Percentiles rank a stretch among this genome's conserved stretches.
Conservation (phyloP, 1,284 basidiomycete genomes). For the Neonothopanus nambi region DNA sequence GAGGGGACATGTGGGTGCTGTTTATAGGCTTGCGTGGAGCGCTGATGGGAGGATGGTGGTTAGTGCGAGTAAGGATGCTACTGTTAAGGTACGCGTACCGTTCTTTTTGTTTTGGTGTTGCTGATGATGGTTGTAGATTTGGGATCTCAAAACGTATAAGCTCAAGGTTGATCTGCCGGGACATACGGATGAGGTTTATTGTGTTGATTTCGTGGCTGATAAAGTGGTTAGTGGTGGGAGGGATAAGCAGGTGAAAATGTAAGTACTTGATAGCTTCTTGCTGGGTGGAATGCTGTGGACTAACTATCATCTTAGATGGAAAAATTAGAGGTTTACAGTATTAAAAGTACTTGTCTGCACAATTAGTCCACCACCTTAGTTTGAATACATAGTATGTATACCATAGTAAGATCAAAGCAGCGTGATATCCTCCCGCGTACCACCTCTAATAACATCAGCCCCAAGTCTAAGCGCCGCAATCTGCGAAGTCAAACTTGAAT, state of each 20-base stretch:
- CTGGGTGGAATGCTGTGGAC: slow-evolving; percentile 1
- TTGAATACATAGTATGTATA: too few species aligned
- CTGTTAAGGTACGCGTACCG: slow-evolving; percentile 73
- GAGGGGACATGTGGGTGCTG: slow-evolving; percentile 91
- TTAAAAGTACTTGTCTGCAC: too few species aligned
- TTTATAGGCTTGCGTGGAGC: slow-evolving; percentile 95
- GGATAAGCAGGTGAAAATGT: slow-evolving; percentile 76
- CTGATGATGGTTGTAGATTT: slow-evolving; percentile 60
- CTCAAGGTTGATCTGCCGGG: slow-evolving; percentile 93
- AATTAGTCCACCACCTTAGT: too few species aligned
- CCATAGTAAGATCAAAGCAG: slow-evolving; percentile 29
- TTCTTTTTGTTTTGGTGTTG: slow-evolving; percentile 4
- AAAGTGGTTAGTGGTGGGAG: slow-evolving; percentile 95
- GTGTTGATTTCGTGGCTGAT: slow-evolving; percentile 97
- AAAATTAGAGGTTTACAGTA: slow-evolving; percentile 27
- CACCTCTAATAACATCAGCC: slow-evolving; percentile 33
- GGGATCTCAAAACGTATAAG: slow-evolving; percentile 95
- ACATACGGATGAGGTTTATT: slow-evolving; percentile 98
- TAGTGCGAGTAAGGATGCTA: slow-evolving; percentile 94
- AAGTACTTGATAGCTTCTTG: slow-evolving; percentile 25
- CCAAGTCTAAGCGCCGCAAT: slow-evolving; percentile 42
- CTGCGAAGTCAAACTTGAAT: slow-evolving; percentile 44
- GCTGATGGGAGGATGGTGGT: slow-evolving; percentile 91
- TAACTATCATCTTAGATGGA: slow-evolving; percentile 33
- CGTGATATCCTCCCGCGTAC: slow-evolving; percentile 35